phyloP scores from a whole-genome alignment of 257 asterid species.

The Eucommia ulmoides region DNA sequence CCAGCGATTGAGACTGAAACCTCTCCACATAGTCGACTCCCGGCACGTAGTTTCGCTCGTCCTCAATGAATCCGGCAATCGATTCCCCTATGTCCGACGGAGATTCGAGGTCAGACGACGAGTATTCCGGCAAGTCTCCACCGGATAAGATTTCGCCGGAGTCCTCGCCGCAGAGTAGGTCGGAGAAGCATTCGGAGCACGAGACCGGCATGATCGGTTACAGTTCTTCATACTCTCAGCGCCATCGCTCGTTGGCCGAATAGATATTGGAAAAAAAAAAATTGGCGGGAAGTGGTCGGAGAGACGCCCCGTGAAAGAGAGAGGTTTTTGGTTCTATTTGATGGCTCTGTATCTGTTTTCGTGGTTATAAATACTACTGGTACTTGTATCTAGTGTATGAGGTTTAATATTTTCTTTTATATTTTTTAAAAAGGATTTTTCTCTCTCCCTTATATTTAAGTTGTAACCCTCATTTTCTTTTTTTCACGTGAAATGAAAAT shows the following conservation, averaged over 20 bases:
- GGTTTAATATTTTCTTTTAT: too few species aligned
- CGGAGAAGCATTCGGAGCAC: conserved; percentile 88
- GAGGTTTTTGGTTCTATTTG: too few species aligned
- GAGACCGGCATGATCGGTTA: not conserved
- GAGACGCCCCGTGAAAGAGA: too few species aligned
- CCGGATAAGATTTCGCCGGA: conserved; percentile 46
- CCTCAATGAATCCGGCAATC: conserved; percentile 60
- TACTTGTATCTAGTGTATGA: too few species aligned
- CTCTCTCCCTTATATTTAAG: too few species aligned
- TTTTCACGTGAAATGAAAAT: too few species aligned
- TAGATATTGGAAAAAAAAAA: too few species aligned
- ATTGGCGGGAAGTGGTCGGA: not conserved
- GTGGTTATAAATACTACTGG: too few species aligned
- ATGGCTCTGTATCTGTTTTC: too few species aligned
- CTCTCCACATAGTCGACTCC: conserved; percentile 25
- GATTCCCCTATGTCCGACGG: conserved; percentile 49
- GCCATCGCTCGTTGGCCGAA: not conserved
- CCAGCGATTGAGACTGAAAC: conserved; percentile 36
- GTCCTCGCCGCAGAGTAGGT: conserved; percentile 89
- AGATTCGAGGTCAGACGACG: conserved; percentile 52
- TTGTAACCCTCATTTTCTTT: too few species aligned
- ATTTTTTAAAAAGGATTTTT: too few species aligned
- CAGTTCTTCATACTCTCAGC: not conserved
- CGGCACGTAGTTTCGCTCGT: conserved; percentile 45
- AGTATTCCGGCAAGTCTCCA: conserved; percentile 51